These are phyloP conservation scores for Epichloe sp. DNA, from an alignment of 2,329 filamentous ascomycete species.

Conservation along the genomic window DNA sequence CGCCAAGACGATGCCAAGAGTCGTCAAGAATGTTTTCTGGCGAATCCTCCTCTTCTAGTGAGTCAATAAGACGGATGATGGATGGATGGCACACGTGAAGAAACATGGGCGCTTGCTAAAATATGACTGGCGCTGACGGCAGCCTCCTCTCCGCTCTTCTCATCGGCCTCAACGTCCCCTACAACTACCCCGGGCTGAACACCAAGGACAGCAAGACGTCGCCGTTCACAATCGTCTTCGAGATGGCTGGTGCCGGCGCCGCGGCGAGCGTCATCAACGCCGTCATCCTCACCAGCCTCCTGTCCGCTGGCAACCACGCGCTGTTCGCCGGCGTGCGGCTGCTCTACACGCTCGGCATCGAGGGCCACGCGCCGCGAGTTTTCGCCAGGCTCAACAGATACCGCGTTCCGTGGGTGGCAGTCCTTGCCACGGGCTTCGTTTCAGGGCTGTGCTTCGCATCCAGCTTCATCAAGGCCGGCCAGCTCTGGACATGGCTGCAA, in stretches of 20 bases:
- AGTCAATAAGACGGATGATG: background rate
- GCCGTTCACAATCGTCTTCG: slow-evolving; percentile 45
- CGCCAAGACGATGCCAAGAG: slow-evolving; percentile 44
- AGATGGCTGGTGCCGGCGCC: slow-evolving; percentile 37
- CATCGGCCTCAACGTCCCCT: slow-evolving; percentile 46
- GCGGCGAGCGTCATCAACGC: slow-evolving; percentile 45
- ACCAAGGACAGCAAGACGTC: slow-evolving; percentile 22
- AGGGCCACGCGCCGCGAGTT: slow-evolving; percentile 40
- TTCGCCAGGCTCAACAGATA: slow-evolving; percentile 29
- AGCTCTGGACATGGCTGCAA: slow-evolving; percentile 54
- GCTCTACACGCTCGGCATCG: slow-evolving; percentile 23
- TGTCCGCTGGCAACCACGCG: slow-evolving; percentile 25
- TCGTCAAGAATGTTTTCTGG: slow-evolving; percentile 55
- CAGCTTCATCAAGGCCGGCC: slow-evolving; percentile 50
- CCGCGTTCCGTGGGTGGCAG: slow-evolving; percentile 25
- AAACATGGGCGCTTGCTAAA: background rate
- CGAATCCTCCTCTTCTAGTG: slow-evolving; percentile 41
- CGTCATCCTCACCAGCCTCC: slow-evolving; percentile 31
- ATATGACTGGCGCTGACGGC: background rate
- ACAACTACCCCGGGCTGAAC: slow-evolving; percentile 27
- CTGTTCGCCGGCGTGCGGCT: slow-evolving; percentile 22
- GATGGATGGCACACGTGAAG: too few relatives aligned
- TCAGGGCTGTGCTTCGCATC: slow-evolving; percentile 50
- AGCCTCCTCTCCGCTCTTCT: slow-evolving; percentile 25
- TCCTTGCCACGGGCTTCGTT: slow-evolving; percentile 40